phyloP scores from a whole-genome alignment of 495 filamentous ascomycete genomes.

The Penicillium chermesinum region DNA sequence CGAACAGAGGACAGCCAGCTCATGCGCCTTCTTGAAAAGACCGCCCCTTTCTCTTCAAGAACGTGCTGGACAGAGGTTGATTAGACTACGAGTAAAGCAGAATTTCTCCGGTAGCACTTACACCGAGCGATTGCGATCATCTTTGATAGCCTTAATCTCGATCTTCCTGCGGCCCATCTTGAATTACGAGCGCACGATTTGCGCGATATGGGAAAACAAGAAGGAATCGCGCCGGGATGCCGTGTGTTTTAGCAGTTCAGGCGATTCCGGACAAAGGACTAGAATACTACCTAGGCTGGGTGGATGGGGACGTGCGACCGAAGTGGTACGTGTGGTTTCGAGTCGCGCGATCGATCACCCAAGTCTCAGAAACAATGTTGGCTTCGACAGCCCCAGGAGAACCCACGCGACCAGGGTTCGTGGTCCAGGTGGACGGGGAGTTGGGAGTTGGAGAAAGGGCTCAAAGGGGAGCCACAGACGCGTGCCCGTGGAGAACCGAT shows the following conservation, averaged over 20 bases:
- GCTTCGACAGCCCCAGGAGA: too few relatives aligned
- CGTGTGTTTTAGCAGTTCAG: not conserved
- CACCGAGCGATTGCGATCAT: conserved; percentile 98
- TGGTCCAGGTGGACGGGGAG: not conserved
- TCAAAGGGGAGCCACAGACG: conserved; percentile 1
- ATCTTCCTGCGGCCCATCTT: conserved; percentile 74
- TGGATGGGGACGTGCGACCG: not conserved
- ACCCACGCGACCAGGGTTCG: not conserved
- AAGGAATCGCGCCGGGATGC: conserved; percentile 2
- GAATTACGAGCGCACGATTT: conserved; percentile 13
- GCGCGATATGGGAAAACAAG: not conserved
- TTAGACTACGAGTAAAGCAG: not conserved
- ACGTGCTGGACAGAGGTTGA: conserved; percentile 58
- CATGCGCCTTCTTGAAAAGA: conserved; percentile 98
- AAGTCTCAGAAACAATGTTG: conserved; percentile 2
- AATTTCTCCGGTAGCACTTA: conserved; percentile 48
- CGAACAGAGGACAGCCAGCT: conserved; percentile 94
- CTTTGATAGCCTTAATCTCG: conserved; percentile 99
- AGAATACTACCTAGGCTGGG: not conserved
- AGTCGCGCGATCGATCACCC: not conserved
- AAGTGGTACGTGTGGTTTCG: not conserved
- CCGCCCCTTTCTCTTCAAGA: conserved; percentile 98
- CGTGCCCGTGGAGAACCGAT: conserved; percentile 13
- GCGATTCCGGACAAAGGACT: not conserved
- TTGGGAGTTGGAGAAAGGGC: not conserved